Base-by-base conservation (phyloP, 169 alveolate species). In the Babesia sp. region DNA sequence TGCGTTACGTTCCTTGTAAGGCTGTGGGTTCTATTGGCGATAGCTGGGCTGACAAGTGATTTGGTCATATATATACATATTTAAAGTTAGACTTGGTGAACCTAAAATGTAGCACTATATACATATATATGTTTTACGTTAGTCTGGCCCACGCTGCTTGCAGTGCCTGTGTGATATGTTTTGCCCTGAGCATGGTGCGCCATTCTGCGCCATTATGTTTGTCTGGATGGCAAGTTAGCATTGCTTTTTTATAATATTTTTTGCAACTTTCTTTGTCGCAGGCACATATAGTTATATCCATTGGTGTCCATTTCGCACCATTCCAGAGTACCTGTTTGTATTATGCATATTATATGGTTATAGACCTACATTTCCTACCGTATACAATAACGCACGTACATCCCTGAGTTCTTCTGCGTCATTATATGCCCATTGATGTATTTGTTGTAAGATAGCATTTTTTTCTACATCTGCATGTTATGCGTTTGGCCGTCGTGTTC, bases 21-120 rank as follows among this genome's bases (percentile, higher is more conserved):
- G 95, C 94, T n/a, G 88, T 90, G 72, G 94, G 91, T 18, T 67
- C 90, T 11, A 79, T 91, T 46, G 95, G 93, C 33, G 85, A 87
- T 71, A 80, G 89, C 42, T 91, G 95, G 95, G 95, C 94, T 8
- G 92, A 85, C 61, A 91, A 91, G 87, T 87, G 72, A 42, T 22
- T 1, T 22, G 1, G 9, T 73, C 33, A 34, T 20, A 61, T 20
- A 55, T 41, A 8, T n/a, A 7, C 37, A 20, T 26, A 54, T 22
- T 20, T 31, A 31, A 7, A 7, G 5, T 56, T 12, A 29, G 29
- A 31, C 24, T 20, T 16, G 20, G 56, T 9, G 31, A 20, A 18
- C 20, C 56, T 20, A 26, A 48, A 22, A 54, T 34, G 66, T 55
- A 24, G 42, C 24, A 11, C 9, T n/a, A n/a, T n/a, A n/a, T n/a